Percentiles rank a stretch among this genome's conserved stretches.
Conservation (phyloP, 352 stramenopile species). For the Globisporangium camurandrum region DNA sequence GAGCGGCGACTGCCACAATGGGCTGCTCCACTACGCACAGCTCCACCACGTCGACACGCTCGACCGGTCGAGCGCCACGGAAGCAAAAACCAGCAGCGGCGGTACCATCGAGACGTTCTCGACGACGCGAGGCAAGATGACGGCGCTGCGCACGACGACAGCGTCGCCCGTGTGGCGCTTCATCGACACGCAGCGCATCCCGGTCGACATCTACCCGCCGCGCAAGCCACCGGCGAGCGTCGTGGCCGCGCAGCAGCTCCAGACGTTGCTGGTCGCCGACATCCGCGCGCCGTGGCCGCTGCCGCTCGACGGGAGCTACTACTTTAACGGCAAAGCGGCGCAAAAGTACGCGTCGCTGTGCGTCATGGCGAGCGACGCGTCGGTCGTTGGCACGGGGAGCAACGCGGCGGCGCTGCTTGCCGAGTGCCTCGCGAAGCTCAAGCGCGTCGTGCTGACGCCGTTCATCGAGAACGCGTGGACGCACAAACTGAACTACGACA, state of each 20-base stretch:
- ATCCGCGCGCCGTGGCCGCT: slow-evolving; percentile 48
- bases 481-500: slow-evolving; percentile 59
- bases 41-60: slow-evolving; percentile 56
- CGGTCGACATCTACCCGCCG: slow-evolving; percentile 41
- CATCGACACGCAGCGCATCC: slow-evolving; percentile 30
- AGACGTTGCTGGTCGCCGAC: slow-evolving; percentile 36
- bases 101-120: slow-evolving; percentile 27
- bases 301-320: slow-evolving; percentile 45
- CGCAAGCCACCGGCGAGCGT: slow-evolving; percentile 19
- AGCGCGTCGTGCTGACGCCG: slow-evolving; percentile 32
- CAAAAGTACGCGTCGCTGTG: slow-evolving; percentile 75
- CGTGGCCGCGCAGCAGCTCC: slow-evolving; percentile 26
- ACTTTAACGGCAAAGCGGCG: slow-evolving; percentile 71
- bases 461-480: slow-evolving; percentile 64
- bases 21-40: slow-evolving; percentile 55
- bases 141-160: slow-evolving; percentile 37
- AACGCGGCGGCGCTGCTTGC: slow-evolving; percentile 33
- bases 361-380: slow-evolving; percentile 56
- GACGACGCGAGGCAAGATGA: slow-evolving; percentile 51
- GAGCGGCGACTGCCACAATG: slow-evolving; percentile 34
- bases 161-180: slow-evolving; percentile 39
- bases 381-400: slow-evolving; percentile 43
- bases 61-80: slow-evolving; percentile 28
- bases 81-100: too few species aligned
- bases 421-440: slow-evolving; percentile 52